These are phyloP conservation scores for Aspergillus baeticus DNA, from an alignment of 495 filamentous ascomycete genomes.

Conservation along the genomic window DNA sequence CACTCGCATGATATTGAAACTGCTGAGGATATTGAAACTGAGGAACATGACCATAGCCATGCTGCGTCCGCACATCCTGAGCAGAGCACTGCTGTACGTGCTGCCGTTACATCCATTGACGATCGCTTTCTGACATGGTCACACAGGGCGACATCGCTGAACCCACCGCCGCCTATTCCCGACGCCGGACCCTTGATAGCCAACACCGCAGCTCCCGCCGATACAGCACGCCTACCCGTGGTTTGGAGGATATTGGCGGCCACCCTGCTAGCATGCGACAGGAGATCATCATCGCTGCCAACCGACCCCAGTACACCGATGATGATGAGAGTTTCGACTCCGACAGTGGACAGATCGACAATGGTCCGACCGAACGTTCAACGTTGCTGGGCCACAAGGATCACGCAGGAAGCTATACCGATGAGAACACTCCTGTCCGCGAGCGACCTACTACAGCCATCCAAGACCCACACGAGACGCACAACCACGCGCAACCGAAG, in stretches of 20 bases:
- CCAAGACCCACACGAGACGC: conserved; percentile 45
- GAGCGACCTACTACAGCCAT: conserved; percentile 12
- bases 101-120: conserved; percentile 23
- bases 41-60: conserved; percentile 47
- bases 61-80: conserved; percentile 31
- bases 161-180: conserved; percentile 28
- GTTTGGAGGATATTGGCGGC: conserved; percentile 72
- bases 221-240: conserved; percentile 52
- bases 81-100: conserved; percentile 47
- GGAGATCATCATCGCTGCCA: conserved; percentile 78
- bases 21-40: conserved; percentile 29
- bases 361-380: conserved; percentile 42
- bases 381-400: conserved; percentile 33
- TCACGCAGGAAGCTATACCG: conserved; percentile 39
- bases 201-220: conserved; percentile 50
- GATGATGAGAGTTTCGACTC: conserved; percentile 52
- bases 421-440: conserved; percentile 25
- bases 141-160: conserved; percentile 26
- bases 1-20: conserved; percentile 37
- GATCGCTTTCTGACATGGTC: neutral
- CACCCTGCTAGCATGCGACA: conserved; percentile 90
- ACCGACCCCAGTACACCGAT: conserved; percentile 49
- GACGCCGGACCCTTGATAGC: conserved; percentile 33
- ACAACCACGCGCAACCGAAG: conserved; percentile 81
- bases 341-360: conserved; percentile 50